Evolutionary conservation across 495 filamentous ascomycete genomes (phyloP).

Genomic region (Haplographium delicatum): DNA sequence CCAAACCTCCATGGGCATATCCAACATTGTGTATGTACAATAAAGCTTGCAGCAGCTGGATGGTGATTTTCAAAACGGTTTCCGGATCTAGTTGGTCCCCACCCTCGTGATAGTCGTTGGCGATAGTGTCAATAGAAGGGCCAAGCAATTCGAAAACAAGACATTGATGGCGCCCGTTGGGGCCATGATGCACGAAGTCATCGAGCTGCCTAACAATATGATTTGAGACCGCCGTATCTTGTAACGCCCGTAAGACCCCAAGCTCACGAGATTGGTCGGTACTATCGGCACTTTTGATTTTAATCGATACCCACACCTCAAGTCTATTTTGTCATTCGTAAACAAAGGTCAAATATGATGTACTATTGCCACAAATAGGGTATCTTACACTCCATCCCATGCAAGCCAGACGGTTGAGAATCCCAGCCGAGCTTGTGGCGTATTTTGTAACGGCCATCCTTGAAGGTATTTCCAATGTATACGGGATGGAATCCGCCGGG

Average conservation of each 20-base stretch:
- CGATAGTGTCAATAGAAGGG: conserved; percentile 24
- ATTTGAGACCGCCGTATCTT: conserved; percentile 14
- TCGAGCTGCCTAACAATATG: conserved; percentile 35
- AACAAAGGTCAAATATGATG: neutral
- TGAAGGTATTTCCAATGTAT: conserved; percentile 29
- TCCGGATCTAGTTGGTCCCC: conserved; percentile 19
- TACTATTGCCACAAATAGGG: neutral
- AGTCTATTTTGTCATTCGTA: neutral
- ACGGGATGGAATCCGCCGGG: conserved; percentile 40
- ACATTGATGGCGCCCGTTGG: conserved; percentile 40
- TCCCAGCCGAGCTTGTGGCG: conserved; percentile 38
- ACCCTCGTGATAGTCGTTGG: conserved; percentile 18
- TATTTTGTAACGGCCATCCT: conserved; percentile 31
- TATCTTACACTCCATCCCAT: conserved; percentile 22
- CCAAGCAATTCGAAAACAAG: conserved; percentile 41
- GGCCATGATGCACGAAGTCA: conserved; percentile 34
- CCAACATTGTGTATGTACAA: conserved; percentile 29
- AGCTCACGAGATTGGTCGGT: conserved; percentile 13
- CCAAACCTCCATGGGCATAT: conserved; percentile 39
- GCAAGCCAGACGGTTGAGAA: conserved; percentile 44
- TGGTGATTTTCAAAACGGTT: conserved; percentile 24
- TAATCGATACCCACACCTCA: conserved; percentile 32
- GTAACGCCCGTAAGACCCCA: conserved; percentile 3
- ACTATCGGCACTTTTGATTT: conserved; percentile 30
- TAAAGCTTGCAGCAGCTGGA: conserved; percentile 28